Percentiles rank a stretch among this genome's conserved stretches.
phyloP scores from a whole-genome alignment of 352 stramenopile genomes.

The Pythium scleroteichum region DNA sequence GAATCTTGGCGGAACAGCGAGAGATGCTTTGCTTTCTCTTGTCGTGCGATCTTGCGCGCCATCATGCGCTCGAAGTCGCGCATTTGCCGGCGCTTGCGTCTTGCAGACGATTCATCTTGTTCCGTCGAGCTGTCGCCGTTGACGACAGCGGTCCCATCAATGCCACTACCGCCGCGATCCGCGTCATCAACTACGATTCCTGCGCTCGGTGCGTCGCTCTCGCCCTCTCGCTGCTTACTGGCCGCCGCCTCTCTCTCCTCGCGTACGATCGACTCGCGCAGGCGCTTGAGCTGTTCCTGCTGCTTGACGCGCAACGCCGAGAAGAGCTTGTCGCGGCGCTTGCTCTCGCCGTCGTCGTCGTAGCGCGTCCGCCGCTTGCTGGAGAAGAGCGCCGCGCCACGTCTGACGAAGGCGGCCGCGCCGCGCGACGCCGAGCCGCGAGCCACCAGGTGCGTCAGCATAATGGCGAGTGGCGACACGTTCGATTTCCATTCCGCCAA shows the following conservation, averaged over 20 bases:
- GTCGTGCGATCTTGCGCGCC: conserved; percentile 48
- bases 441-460: not conserved
- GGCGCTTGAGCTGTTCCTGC: conserved; percentile 28
- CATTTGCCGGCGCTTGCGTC: conserved; percentile 18
- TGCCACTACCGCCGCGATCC: not conserved
- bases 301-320: conserved; percentile 34
- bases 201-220: not conserved
- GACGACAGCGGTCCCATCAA: too few relatives aligned
- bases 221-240: conserved; percentile 2
- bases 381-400: conserved; percentile 21
- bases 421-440: not conserved
- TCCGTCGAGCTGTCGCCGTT: not conserved
- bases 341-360: conserved; percentile 13
- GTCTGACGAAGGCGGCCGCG: too few relatives aligned
- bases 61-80: conserved; percentile 59
- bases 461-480: conserved; percentile 3
- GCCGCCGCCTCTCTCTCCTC: conserved; percentile 22
- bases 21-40: conserved; percentile 58
- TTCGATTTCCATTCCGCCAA: conserved; percentile 1
- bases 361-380: conserved; percentile 34
- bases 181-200: not conserved
- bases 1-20: conserved; percentile 71
- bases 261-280: conserved; percentile 27
- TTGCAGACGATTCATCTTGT: not conserved
- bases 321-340: conserved; percentile 34